Evolutionary conservation across 371 early-diverging fungal species (phyloP), one percentile per base, ranked within the genome.

Genomic region (Circinella minor): DNA sequence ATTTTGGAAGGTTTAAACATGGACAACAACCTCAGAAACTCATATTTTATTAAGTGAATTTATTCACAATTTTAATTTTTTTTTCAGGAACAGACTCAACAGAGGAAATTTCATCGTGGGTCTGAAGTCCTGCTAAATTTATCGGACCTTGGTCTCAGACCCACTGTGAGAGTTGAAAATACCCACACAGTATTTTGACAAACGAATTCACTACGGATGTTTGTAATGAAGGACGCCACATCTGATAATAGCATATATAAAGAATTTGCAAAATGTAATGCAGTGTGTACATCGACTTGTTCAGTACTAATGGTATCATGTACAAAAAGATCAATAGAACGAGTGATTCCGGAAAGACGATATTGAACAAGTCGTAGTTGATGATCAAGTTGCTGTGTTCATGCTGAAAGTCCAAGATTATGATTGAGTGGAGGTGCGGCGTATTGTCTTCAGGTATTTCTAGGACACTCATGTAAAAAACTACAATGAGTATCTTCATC

Each of bases 271-370:
- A 61, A 61, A 37, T 15, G 18, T 8, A 61, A 39, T 5, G 62
- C 38, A 7, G 14, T 6, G 4, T 3, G 11, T 3, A 17, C 18
- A 18, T 14, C 14, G 6, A 61, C 39, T 36, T 17, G 7, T 8
- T 46, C 7, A 7, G 20, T 36, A 4, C 62, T 13, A 11, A 61
- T 3, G 6, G 27, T 27, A 14, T 36, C 18, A 38, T 61, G 62
- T 3, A 61, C 34, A 60, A 55, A 68, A 9, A 36, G 46, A 36
- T 63, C 63, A 36, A 68, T 2, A 6, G 68, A 55, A 6, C 62
- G 68, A 17, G 68, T 62, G 43, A 68, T 13, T 5, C 68, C 68
- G 2, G 68, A 63, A 17, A 68, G 63, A 13, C 63, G 48, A 55
- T 37, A 68, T 57, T 68, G 68, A 4, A 68, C 43, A 49, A 61